A percentile compares a stretch with the other conserved stretches of the same genome.
These are phyloP conservation scores for Amanita rimosa DNA, from an alignment of 768 basidiomycete genomes.

Conservation along the genomic window DNA sequence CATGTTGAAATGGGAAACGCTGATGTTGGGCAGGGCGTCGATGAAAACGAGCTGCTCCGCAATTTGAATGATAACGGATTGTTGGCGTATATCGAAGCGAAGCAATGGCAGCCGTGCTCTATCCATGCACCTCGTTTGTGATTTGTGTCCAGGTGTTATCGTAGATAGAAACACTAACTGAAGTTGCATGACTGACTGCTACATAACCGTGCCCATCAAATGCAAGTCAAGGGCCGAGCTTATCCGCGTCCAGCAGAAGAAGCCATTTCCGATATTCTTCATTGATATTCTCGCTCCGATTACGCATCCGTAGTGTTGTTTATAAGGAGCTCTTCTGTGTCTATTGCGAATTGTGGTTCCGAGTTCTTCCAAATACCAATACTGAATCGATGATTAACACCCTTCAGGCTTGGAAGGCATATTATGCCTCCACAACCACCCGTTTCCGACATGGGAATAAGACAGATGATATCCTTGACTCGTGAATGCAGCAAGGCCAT, in stretches of 20 bases:
- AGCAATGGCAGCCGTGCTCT: slow-evolving; percentile 42
- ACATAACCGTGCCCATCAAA: too few species aligned
- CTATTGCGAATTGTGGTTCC: slow-evolving; percentile 7
- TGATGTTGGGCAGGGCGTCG: slow-evolving; percentile 23
- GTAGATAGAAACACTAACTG: too few species aligned
- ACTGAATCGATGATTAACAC: slow-evolving; percentile 82
- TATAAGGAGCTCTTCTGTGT: slow-evolving; percentile 14
- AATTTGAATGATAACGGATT: slow-evolving; percentile 35
- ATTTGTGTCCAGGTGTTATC: too few species aligned
- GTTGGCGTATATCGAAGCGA: slow-evolving; percentile 36
- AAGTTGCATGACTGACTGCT: too few species aligned
- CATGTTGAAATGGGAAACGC: neutral
- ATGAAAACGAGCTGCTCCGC: slow-evolving; percentile 34
- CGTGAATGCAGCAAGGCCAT: slow-evolving; percentile 95
- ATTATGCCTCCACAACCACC: slow-evolving; percentile 79
- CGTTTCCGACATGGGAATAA: slow-evolving; percentile 62
- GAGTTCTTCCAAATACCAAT: slow-evolving; percentile 55
- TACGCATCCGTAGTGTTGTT: slow-evolving; percentile 27
- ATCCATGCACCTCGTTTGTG: slow-evolving; percentile 19
- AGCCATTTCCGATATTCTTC: neutral
- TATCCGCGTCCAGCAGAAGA: too few species aligned
- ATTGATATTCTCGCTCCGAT: slow-evolving; percentile 4
- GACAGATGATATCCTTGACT: slow-evolving; percentile 76
- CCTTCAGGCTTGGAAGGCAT: slow-evolving; percentile 70
- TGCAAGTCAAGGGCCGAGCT: too few species aligned